Base-by-base conservation (phyloP, 2,329 filamentous ascomycete species). In the Fusarium sp. region DNA sequence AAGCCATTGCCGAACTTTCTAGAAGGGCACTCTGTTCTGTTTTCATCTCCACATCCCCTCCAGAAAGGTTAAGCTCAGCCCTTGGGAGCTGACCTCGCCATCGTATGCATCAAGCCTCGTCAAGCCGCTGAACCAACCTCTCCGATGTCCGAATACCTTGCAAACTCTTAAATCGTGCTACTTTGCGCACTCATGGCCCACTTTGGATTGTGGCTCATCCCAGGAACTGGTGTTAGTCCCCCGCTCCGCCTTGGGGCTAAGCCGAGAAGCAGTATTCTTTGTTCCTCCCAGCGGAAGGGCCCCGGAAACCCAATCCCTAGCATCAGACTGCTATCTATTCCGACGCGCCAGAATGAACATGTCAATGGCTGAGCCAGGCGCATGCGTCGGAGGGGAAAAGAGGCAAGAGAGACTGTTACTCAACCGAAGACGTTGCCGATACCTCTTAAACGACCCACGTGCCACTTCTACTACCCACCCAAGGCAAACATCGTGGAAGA, bases 131-230 rank as follows among this genome's bases (percentile, higher is more conserved):
- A 41, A 12, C 27, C 12, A 34, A 15, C 36, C 46, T 54, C 50
- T 31, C 61, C 61, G 47, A 34, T 54, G 54, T 57, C 43, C 54
- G 60, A 64, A 31, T 27, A 9, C 53, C 53, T 34, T 47, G 53
- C 53, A 56, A 56, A 36, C 27, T 47, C 31, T 34, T 52, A 34
- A 62, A 44, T 34, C 39, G 34, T 47, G 50, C 55, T 51, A n/a
- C 12, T 31, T 28, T 23, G 6, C 13, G 28, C 18, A 16, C 31
- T n/a, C 30, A 13, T 34, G n/a, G 30, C 39, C 18, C 52, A 44
- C 52, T 30, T 36, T 2, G 34, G 52, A 36, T 34, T 39, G 13
- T 43, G n/a, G 37, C 51, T 23, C 36, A 46, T 18, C 27, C 50
- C 40, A 12, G 50, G 50, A 15, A 27, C 13, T 6, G 31, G 39